Conservation (phyloP, 2,329 filamentous ascomycete species). For the Metarhizium album region DNA sequence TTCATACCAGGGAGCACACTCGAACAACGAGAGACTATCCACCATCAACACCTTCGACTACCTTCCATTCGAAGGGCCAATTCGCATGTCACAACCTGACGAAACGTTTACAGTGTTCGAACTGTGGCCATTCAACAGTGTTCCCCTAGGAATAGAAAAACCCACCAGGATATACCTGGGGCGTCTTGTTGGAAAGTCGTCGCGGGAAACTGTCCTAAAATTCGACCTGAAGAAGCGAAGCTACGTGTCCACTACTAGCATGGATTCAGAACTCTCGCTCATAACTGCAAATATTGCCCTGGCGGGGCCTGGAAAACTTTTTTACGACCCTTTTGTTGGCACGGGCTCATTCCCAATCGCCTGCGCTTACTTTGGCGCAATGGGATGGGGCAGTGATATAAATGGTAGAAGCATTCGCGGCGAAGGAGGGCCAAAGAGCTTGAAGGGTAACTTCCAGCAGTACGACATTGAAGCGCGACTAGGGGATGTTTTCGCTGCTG, state of each 20-base stretch:
- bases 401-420: conserved; percentile 84
- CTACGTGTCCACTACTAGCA: conserved; percentile 93
- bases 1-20: conserved; percentile 65
- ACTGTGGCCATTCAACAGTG: conserved; percentile 54
- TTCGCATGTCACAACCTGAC: conserved; percentile 64
- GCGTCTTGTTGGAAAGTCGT: conserved; percentile 55
- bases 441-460: conserved; percentile 68
- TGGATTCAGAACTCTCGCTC: conserved; percentile 90
- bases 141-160: conserved; percentile 34
- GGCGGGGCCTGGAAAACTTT: conserved; percentile 70
- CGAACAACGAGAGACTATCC: conserved; percentile 48
- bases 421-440: conserved; percentile 39
- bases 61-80: conserved; percentile 65
- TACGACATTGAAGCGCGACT: conserved; percentile 59
- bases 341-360: conserved; percentile 89
- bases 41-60: conserved; percentile 79
- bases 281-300: conserved; percentile 86
- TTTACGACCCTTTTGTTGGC: conserved; percentile 93
- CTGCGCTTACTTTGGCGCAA: conserved; percentile 79
- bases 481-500: conserved; percentile 72
- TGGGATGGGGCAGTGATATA: conserved; percentile 81
- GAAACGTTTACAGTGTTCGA: conserved; percentile 74
- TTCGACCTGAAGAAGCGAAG: conserved; percentile 87
- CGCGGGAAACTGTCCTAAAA: conserved; percentile 55
- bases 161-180: conserved; percentile 59